A percentile compares a stretch with the other conserved stretches of the same genome.
phyloP scores from a whole-genome alignment of 169 alveolate genomes.

The Babesia ovis region DNA sequence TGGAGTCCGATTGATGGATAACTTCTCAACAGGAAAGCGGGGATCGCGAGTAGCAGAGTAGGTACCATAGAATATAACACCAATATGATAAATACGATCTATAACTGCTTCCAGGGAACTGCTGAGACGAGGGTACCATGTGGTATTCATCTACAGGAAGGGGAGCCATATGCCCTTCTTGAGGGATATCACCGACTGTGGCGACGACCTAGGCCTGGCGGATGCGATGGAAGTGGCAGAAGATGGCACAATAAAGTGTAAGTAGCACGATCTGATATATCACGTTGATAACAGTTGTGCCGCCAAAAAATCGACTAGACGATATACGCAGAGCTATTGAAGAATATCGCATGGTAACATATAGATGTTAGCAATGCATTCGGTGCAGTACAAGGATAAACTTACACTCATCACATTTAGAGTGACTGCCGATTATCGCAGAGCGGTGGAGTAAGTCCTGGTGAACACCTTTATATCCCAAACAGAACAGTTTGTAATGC shows the following conservation, averaged over 20 bases:
- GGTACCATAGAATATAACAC: neutral
- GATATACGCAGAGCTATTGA: neutral
- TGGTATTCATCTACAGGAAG: slow-evolving; percentile 13
- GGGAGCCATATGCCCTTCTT: slow-evolving; percentile 26
- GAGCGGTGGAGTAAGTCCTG: slow-evolving; percentile 10
- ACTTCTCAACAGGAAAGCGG: slow-evolving; percentile 46
- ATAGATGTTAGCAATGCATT: neutral
- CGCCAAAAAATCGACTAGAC: neutral
- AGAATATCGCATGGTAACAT: slow-evolving; percentile 11
- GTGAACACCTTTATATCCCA: neutral
- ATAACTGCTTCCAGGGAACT: slow-evolving; percentile 2
- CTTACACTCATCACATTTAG: slow-evolving; percentile 5
- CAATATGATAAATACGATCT: neutral
- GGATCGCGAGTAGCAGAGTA: slow-evolving; percentile 51
- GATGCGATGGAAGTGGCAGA: slow-evolving; percentile 3
- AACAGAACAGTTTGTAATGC: neutral
- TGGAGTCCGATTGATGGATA: slow-evolving; percentile 44
- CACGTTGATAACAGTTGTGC: slow-evolving; percentile 8
- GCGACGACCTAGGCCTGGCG: neutral
- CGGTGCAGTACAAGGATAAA: slow-evolving; percentile 21
- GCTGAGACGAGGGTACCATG: slow-evolving; percentile 19
- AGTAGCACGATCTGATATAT: neutral
- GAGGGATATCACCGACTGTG: neutral
- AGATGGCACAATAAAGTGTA: slow-evolving; percentile 15
- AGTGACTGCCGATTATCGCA: slow-evolving; percentile 10